phyloP scores from a whole-genome alignment of 1,284 basidiomycete genomes.

The Entoloma clypeatum region DNA sequence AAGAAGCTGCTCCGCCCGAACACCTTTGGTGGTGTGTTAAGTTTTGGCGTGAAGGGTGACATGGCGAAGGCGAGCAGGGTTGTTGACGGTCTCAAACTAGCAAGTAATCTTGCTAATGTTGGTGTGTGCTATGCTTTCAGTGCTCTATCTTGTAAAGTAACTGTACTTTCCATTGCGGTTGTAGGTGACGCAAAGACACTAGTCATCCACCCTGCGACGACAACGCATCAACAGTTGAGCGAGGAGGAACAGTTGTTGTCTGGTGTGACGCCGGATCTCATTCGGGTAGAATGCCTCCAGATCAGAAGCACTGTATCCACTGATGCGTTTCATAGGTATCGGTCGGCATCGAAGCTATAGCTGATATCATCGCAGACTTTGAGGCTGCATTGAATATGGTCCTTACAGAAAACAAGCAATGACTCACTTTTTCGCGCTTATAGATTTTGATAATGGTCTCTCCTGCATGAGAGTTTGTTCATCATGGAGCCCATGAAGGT shows the following conservation, averaged over 20 bases:
- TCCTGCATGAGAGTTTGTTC: too few relatives aligned
- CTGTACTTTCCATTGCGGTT: background rate
- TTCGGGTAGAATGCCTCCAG: constrained; percentile 52
- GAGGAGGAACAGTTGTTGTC: constrained; percentile 64
- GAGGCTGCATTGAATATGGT: constrained; percentile 50
- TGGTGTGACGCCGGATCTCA: constrained; percentile 79
- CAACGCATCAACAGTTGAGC: constrained; percentile 80
- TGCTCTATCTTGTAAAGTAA: background rate
- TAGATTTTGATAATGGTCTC: too few relatives aligned
- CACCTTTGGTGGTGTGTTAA: constrained; percentile 74
- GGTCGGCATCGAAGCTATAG: constrained; percentile 78
- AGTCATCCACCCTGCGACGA: constrained; percentile 80
- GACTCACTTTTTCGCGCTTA: too few relatives aligned
- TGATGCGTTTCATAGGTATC: constrained; percentile 25
- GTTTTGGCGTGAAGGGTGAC: constrained; percentile 78
- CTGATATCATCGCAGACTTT: constrained; percentile 86
- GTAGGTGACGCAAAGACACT: constrained; percentile 71
- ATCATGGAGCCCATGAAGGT: too few relatives aligned
- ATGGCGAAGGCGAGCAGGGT: constrained; percentile 57
- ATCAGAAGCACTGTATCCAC: background rate
- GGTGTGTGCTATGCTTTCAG: constrained; percentile 32
- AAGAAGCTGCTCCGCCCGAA: constrained; percentile 54
- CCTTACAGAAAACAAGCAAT: constrained; percentile 1
- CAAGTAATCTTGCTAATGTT: constrained; percentile 77
- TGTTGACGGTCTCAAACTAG: constrained; percentile 74